Evolutionary conservation across 805 yeast genomes (phyloP), one percentile per base, ranked within the genome.

Genomic region (Yamadazyma ubonensis): DNA sequence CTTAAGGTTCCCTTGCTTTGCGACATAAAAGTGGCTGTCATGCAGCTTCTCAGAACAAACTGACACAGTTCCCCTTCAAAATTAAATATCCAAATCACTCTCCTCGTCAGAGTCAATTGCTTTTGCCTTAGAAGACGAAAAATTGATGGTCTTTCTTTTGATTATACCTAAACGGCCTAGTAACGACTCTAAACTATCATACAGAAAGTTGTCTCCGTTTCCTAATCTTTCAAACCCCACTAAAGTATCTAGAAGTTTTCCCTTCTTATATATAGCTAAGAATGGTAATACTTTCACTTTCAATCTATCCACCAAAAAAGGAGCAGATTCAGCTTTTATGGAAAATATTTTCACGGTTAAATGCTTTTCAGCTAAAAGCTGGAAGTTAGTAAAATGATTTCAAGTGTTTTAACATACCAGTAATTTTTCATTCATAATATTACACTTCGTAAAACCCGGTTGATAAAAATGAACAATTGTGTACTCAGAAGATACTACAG

Each of bases 141-240:
- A 15, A 29, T 48, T 54, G 14, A 47, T 46, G 8, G 54, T 40
- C 28, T 38, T 46, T 31, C 61, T 49, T 18, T 48, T 43, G 15
- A 58, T 46, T 4, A 57, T 33, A 1, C 47, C 46, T 16, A 44
- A 34, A 22, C 44, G 21, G 6, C 43, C 46, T 15, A 58, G 43
- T 14, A 53, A 48, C 7, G 43, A 43, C 52, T 84, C 90, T 44
- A 86, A 60, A 2, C 67, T 52, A 30, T 66, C 71, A 6, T 75
- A 50, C 2, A 67, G 52, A 49, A 82, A 79, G 36, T 71, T 68
- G 3, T 70, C 62, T 36, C 71, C 63, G 25, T 55, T 51, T 20
- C 79, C 75, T 31, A 86, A 61, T 22, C 75, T 72, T 38, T 80
- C 81, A 51, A 87, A 82, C 5, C 96, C 96, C 4, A 86, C 71